Evolutionary conservation across 2,329 filamentous ascomycete species (phyloP), one percentile per base, ranked within the genome.

Genomic region (Emmonsiellopsis sp.): DNA sequence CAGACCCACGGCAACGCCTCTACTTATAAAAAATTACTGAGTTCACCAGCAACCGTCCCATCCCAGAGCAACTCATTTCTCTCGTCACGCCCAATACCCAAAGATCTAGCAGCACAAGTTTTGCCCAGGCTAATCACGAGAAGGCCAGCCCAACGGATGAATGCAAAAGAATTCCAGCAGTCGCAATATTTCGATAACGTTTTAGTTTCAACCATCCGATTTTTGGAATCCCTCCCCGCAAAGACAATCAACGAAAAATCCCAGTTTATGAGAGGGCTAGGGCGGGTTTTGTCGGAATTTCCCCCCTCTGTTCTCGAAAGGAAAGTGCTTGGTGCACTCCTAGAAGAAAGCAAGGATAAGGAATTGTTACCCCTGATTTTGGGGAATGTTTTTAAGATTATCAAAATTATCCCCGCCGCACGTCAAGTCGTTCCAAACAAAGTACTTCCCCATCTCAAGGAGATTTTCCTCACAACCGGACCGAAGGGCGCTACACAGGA

Each of bases 161-260:
- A 84, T 30, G 90, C 92, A 4, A 83, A 82, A 52, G 92, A 95
- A 62, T 97, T 98, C 61, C 93, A 98, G 66, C 83, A 96, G 68
- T 94, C 90, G 64, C 85, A 89, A 60, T 98, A 94, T 67, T 98
- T 98, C 67, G 90, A 98, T 71, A 98, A 97, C 64, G 88, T 97
- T 45, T 77, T 98, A 4, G 89, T 98, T 20, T 95, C 91, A 0
- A 96, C 93, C 0, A 95, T 98, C 57, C 87, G 93, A 10, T 98
- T 98, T 65, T 76, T 98, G 30, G 93, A 98, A 62, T 81, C 85
- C 0, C 82, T 98, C 55, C 92, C 93, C 0, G 88, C 89, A 35
- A 98, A 98, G 73, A 95, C 90, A 1, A 80, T 88, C 0, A 87
- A 83, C 57, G 93, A 98, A 65, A 98, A 98, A 68, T 80, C 86